phyloP scores from a whole-genome alignment of 768 basidiomycete genomes.

The Lactifluus piperatus region DNA sequence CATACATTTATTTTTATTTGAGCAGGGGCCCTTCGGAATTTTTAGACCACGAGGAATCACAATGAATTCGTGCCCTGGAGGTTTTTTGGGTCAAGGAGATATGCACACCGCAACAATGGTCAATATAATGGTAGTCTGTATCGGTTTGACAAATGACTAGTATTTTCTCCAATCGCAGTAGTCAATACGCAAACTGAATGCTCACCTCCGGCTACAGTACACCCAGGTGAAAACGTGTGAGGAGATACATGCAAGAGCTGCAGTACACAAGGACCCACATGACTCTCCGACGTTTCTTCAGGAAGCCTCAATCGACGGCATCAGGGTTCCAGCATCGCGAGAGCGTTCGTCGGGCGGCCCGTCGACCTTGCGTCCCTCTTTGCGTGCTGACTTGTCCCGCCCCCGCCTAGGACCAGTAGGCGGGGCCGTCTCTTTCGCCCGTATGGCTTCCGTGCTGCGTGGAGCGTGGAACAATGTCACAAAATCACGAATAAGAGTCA shows the following conservation, averaged over 20 bases:
- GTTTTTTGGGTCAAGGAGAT: neutral
- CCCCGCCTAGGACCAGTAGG: neutral
- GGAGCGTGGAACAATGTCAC: neutral
- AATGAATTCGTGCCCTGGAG: neutral
- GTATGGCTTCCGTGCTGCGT: neutral
- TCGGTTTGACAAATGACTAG: neutral
- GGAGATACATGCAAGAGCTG: neutral
- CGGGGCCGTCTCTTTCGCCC: neutral
- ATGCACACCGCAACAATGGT: neutral
- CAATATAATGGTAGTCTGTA: neutral
- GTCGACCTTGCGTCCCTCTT: neutral
- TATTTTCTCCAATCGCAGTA: neutral
- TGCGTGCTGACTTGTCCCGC: neutral
- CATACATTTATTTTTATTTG: neutral
- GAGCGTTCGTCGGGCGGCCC: neutral
- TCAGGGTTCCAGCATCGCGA: neutral
- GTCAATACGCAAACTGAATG: neutral
- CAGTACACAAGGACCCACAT: neutral
- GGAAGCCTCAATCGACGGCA: neutral
- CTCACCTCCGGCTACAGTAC: neutral
- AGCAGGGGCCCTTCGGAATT: neutral
- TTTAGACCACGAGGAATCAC: neutral
- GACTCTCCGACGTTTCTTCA: neutral
- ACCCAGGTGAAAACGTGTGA: neutral
- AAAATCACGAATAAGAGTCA: neutral